Conservation (phyloP, 192 early-diverging fungal genomes). For the Polychytrium aggregatum region DNA sequence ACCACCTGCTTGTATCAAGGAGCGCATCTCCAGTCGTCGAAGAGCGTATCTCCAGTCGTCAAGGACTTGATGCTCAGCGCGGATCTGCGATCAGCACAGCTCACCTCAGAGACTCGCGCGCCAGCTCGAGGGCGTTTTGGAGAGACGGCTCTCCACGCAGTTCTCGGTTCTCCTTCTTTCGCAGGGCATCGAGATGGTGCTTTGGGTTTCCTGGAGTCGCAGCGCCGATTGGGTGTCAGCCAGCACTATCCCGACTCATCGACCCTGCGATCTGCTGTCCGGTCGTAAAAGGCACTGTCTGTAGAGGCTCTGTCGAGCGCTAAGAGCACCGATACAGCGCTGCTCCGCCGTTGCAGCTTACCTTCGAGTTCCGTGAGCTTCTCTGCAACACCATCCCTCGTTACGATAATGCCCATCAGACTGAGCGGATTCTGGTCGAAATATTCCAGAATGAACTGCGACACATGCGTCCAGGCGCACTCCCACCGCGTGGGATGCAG, state of each 20-base stretch:
- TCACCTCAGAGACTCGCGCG: conserved; percentile 51
- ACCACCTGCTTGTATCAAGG: not conserved
- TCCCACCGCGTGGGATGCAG: conserved; percentile 73
- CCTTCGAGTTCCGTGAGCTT: conserved; percentile 76
- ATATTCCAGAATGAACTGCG: conserved; percentile 74
- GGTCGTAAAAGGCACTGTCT: too few relatives aligned
- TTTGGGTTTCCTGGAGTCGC: conserved; percentile 47
- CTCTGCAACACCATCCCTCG: conserved; percentile 77
- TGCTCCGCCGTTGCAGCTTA: too few relatives aligned
- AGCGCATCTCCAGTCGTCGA: not conserved
- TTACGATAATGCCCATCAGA: conserved; percentile 72
- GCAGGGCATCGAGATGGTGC: conserved; percentile 65
- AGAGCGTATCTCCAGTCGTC: not conserved
- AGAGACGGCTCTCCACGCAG: conserved; percentile 77
- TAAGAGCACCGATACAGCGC: too few relatives aligned
- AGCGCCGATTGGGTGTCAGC: too few relatives aligned
- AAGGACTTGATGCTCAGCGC: not conserved
- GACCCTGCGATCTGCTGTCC: too few relatives aligned
- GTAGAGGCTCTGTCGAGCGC: too few relatives aligned
- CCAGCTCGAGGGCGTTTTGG: conserved; percentile 85
- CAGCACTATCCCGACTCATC: too few relatives aligned
- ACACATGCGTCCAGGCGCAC: conserved; percentile 49
- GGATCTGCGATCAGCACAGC: not conserved
- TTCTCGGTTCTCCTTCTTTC: conserved; percentile 54
- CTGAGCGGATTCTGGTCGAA: conserved; percentile 95